Conservation (phyloP, 345 rosid genomes). For the Aquilaria sinensis region DNA sequence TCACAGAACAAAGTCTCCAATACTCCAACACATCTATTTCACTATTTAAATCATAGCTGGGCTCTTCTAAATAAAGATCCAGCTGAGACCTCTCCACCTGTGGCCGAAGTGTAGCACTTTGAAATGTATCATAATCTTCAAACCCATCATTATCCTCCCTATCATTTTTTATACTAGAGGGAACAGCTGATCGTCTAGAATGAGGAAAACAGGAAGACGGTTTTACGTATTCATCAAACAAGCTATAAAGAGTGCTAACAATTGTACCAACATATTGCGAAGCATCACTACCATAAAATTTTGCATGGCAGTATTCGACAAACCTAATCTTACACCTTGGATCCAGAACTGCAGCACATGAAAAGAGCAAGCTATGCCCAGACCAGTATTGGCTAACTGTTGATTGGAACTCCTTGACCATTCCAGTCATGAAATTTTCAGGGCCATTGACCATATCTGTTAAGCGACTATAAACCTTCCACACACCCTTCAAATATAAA, state of each 20-base stretch:
- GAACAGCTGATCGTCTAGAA: constrained; percentile 7
- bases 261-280: constrained; percentile 12
- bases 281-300: constrained; percentile 20
- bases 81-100: constrained; percentile 20
- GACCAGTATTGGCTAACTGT: constrained; percentile 23
- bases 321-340: constrained; percentile 23
- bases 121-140: constrained; percentile 21
- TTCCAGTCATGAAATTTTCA: constrained; percentile 17
- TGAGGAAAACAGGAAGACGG: constrained; percentile 10
- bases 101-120: constrained; percentile 17
- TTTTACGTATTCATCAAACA: constrained; percentile 17
- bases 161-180: constrained; percentile 12
- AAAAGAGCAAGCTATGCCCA: constrained; percentile 18
- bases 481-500: constrained; percentile 18
- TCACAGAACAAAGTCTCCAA: constrained; percentile 19
- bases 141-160: constrained; percentile 17
- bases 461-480: constrained; percentile 17
- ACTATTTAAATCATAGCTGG: constrained; percentile 19
- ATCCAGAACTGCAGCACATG: constrained; percentile 25
- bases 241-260: constrained; percentile 13
- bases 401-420: constrained; percentile 18
- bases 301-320: constrained; percentile 20
- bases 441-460: constrained; percentile 15
- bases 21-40: constrained; percentile 20
- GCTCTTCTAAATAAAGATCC: constrained; percentile 23